Evolutionary conservation across 2,329 filamentous ascomycete species (phyloP), one percentile per base, ranked within the genome.

Genomic region (Colletotrichum melonis): DNA sequence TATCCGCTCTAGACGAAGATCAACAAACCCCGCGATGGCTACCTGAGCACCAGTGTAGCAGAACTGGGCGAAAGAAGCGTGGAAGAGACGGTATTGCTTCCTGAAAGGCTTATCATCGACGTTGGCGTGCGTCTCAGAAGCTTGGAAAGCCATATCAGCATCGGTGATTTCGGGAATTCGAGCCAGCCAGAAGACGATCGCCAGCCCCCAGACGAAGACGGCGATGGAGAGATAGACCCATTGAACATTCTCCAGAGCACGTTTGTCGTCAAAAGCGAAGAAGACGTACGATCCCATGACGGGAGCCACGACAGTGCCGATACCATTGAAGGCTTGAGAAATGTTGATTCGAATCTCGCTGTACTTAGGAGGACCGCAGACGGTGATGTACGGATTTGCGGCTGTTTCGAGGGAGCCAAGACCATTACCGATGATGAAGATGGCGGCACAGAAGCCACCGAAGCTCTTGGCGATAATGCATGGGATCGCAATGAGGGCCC

Each of bases 201-300:
- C 92, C 3, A 95, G 86, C 2, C 90, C 78, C 75, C 91, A 90
- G 38, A 95, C 93, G 75, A 95, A 95, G 78, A 88, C 85, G 4
- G 92, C 92, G 73, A 95, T 93, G 59, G 91, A 89, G 4, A 94
- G 88, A 76, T 95, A 95, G 0, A 94, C 92, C 90, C 91, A 95
- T 81, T 95, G 92, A 1, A 95, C 93, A 69, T 92, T 91, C 75
- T 87, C 86, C 3, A 94, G 85, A 28, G 83, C 85, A 30, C 64
- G 62, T 78, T 92, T 91, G 12, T 73, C 67, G 56, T 62, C 67
- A 24, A 73, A 73, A 35, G 69, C 63, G 84, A 95, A 95, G 82
- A 95, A 93, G 69, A 93, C 92, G 73, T 92, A 92, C 1, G 91
- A 92, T 56, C 92, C 93, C 9, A 95, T 85, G 0, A 94, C 89